Base-by-base conservation (phyloP, 2,329 filamentous ascomycete species). In the Cryphonectria radicalis region DNA sequence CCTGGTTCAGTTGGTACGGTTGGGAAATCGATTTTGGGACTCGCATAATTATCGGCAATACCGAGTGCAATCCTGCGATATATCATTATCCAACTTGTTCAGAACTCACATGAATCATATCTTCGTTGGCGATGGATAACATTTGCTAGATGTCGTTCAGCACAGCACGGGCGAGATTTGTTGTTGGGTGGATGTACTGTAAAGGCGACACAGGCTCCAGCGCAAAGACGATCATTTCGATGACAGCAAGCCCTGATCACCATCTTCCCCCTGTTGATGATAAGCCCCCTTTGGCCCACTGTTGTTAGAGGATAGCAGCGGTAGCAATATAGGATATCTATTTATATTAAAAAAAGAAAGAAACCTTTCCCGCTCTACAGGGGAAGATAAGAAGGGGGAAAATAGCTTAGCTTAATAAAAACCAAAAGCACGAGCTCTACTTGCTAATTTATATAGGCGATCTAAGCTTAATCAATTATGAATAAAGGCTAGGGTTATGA, bases 21-120 rank as follows among this genome's bases (percentile, higher is more conserved):
- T 22, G 22, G 22, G 60, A 63, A 17, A 40, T 63, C 17, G 35
- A 3, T 14, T 19, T 35, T 5, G 25, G 28, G 14, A 17, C 28
- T 59, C 55, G 55, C 55, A 59, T 59, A 32, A 59, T 59, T 17
- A 59, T 59, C 55, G 55, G 55, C 55, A 19, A 59, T 59, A 59
- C 55, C 55, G 53, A 57, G n/a, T 28, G n/a, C 17, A 6, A 28
- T 28, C 53, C 13, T 57, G 25, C 11, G n/a, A 32, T 25, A 55
- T 22, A 50, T 22, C 8, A 4, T 5, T 13, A 11, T 13, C n/a
- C 22, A 28, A 55, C n/a, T 25, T 25, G 50, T 13, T 28, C 53
- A 55, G 53, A 14, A 57, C 55, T 59, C 14, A 8, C n/a, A 35
- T 32, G 25, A 32, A 32, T 28, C 53, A 57, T 1, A n/a, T 59